Percentiles rank a stretch among this genome's conserved stretches.
These are phyloP conservation scores for Citrullus colocynthis DNA, from an alignment of 306 rosid species.

Conservation along the genomic window DNA sequence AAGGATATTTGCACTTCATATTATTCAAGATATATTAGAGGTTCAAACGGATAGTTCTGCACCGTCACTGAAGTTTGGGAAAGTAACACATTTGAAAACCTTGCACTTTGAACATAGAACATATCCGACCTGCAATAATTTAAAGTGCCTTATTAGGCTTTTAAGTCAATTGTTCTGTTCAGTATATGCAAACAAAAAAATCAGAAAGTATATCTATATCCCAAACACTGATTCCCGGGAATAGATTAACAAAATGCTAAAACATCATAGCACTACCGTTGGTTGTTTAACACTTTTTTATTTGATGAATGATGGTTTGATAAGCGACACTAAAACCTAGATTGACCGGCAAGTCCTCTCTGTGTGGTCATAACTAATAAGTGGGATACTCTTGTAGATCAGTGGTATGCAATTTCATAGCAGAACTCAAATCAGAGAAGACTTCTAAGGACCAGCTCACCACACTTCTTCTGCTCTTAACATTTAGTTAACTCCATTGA, in stretches of 20 bases:
- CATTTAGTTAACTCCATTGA: not conserved
- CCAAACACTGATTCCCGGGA: not conserved
- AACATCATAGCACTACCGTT: not conserved
- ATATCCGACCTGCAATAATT: constrained; percentile 42
- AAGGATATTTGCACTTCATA: not conserved
- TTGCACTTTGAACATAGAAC: constrained; percentile 66
- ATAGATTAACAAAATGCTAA: not conserved
- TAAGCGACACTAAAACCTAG: not conserved
- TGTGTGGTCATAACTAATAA: not conserved
- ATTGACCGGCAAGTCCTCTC: not conserved
- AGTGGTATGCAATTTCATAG: not conserved
- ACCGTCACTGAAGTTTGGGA: constrained; percentile 60
- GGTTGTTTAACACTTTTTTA: not conserved
- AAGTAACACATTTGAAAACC: constrained; percentile 81
- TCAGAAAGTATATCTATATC: no score
- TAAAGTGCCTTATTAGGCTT: not conserved
- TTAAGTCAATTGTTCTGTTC: not conserved
- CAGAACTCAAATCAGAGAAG: not conserved
- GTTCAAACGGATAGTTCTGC: constrained; percentile 24
- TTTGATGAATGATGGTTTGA: not conserved
- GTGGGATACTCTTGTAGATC: not conserved
- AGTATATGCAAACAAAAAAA: not conserved
- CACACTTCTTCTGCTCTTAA: not conserved
- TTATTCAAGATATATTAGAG: not conserved
- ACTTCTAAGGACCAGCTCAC: not conserved